Evolutionary conservation across 345 rosid genomes (phyloP).

Genomic region (Viola odorata): DNA sequence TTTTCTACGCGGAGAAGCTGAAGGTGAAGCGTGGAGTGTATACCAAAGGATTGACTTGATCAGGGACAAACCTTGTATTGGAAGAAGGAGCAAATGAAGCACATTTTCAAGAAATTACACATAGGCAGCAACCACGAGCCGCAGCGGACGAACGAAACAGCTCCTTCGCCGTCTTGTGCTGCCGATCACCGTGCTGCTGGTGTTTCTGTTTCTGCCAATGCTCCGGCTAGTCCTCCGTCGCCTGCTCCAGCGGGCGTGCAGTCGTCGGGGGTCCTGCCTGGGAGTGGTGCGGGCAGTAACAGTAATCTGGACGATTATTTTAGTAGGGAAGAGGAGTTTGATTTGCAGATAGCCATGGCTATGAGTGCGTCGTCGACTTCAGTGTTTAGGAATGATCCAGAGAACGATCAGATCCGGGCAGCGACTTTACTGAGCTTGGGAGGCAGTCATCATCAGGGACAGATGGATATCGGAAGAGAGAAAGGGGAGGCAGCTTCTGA

Average conservation of each 20-base stretch:
- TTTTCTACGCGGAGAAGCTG: no score
- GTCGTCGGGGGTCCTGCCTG: neutral
- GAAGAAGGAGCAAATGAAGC: conserved; percentile 45
- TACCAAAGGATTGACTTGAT: no score
- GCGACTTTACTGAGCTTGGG: conserved; percentile 71
- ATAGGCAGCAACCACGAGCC: conserved; percentile 58
- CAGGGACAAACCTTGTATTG: no score
- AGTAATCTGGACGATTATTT: conserved; percentile 48
- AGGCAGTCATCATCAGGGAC: conserved; percentile 18
- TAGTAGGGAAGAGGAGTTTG: conserved; percentile 89
- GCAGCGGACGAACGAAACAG: neutral
- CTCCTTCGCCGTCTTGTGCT: conserved; percentile 29
- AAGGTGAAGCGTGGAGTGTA: no score
- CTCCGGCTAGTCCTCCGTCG: conserved; percentile 41
- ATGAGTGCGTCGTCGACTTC: conserved; percentile 90
- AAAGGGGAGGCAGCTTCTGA: conserved; percentile 57
- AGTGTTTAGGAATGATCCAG: conserved; percentile 52
- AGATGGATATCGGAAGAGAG: conserved; percentile 49
- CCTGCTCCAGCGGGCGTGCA: conserved; percentile 20
- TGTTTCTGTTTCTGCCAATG: conserved; percentile 25
- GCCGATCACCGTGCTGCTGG: conserved; percentile 45
- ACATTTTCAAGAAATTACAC: conserved; percentile 94
- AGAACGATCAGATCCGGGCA: conserved; percentile 94
- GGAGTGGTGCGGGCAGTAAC: neutral
- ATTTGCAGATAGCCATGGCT: conserved; percentile 92